Base-by-base conservation (phyloP, 768 basidiomycete genomes). In the Tubosaeta brunneosetosa region DNA sequence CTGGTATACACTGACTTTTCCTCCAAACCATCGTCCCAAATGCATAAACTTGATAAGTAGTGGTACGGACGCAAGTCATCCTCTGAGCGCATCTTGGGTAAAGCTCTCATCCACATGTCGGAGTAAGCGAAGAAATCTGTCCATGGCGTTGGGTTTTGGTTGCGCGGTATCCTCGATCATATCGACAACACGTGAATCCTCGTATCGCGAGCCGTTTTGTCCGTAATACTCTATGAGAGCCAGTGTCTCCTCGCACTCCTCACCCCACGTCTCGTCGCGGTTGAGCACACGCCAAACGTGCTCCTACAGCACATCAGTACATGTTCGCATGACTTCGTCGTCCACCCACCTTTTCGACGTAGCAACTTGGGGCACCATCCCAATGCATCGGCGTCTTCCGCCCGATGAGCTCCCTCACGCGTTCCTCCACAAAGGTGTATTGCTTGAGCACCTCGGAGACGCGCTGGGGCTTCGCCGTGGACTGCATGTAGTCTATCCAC, bases 221-320 rank as follows among this genome's bases (percentile, higher is more conserved):
- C 86, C 86, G 59, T 87, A 88, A 48, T 79, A 66, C 16, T 60
- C 64, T 38, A 85, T 65, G 34, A 88, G 77, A 10, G 51, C 44
- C 44, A 82, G 65, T 6, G 77, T 80, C 57, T 82, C 82, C 14
- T 68, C 66, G 62, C 81, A 82, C 27, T 74, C 73, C 10, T 72
- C 61, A 3, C 75, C 73, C 71, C 77, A 83, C 25, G 65, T 62
- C 6, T 68, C 61, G 32, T 63, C 57, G 33, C 84, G 61, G 17
- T 71, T 69, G 46, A 88, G 69, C 8, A 80, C 81, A 36, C 64
- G 68, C 61, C 78, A 68, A 26, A 88, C 74, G 52, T 88, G 84
- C 34, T 56, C 65, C 68, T 71, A 40, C 22, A 26, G n/a, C 13
- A 32, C 19, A 36, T 58, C 44, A 52, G 50, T 22, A 42, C 38